phyloP scores from a whole-genome alignment of 768 basidiomycete genomes.

The Tylopilus rubrobrunneus region DNA sequence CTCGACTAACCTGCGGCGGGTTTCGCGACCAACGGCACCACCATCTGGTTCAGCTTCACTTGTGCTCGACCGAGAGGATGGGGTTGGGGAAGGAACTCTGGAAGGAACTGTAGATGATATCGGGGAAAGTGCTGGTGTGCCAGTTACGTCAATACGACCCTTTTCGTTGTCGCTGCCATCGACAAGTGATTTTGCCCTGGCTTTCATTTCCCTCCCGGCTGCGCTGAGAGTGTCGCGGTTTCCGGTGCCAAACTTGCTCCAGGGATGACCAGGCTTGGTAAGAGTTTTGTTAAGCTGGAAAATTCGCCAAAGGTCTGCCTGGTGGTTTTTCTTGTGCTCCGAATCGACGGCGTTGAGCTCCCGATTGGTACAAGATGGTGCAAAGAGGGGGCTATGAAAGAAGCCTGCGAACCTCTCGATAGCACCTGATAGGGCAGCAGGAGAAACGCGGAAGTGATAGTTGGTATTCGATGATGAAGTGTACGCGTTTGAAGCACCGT shows the following conservation, averaged over 20 bases:
- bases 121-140: conserved; percentile 38
- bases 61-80: conserved; percentile 47
- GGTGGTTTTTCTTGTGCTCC: conserved; percentile 95
- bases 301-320: conserved; percentile 87
- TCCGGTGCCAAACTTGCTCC: conserved; percentile 91
- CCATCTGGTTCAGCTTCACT: conserved; percentile 72
- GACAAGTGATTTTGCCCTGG: conserved; percentile 39
- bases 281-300: conserved; percentile 92
- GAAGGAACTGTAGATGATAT: conserved; percentile 40
- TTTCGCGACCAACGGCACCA: conserved; percentile 75
- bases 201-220: conserved; percentile 55
- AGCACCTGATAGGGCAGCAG: conserved; percentile 60
- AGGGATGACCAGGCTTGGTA: conserved; percentile 72
- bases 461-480: conserved; percentile 91
- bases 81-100: conserved; percentile 50
- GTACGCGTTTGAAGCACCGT: conserved; percentile 89
- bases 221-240: conserved; percentile 69
- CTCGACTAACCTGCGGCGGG: conserved; percentile 70
- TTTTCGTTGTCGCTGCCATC: conserved; percentile 24
- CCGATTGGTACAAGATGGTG: conserved; percentile 77
- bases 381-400: conserved; percentile 91
- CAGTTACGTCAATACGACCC: conserved; percentile 15
- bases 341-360: conserved; percentile 97
- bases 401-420: conserved; percentile 79
- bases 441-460: conserved; percentile 74